phyloP scores from a whole-genome alignment of 192 early-diverging fungal genomes.

The Mortierella hygrophila region DNA sequence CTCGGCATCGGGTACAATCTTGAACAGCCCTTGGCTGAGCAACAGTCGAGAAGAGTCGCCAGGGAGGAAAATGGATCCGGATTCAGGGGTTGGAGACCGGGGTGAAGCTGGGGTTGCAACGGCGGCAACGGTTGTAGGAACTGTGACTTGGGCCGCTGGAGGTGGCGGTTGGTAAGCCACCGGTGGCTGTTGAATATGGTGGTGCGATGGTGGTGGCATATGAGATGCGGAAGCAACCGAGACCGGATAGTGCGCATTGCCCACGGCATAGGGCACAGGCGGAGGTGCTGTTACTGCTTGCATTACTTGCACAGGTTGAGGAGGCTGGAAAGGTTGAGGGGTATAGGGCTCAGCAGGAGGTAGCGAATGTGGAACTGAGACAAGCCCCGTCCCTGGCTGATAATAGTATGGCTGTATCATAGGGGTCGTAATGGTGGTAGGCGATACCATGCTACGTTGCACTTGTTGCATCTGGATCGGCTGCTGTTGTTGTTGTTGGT shows the following conservation, averaged over 20 bases:
- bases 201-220: not conserved
- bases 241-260: slow-evolving; percentile 8
- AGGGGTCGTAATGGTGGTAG: slow-evolving; percentile 13
- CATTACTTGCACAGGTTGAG: slow-evolving; percentile 2
- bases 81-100: slow-evolving; percentile 9
- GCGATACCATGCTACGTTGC: not conserved
- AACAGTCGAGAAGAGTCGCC: slow-evolving; percentile 40
- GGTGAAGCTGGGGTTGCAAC: not conserved
- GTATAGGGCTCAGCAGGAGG: slow-evolving; percentile 11
- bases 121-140: not conserved
- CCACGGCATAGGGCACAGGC: not conserved
- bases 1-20: slow-evolving; percentile 50
- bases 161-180: not conserved
- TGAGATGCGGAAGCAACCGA: not conserved
- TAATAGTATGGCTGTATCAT: slow-evolving; percentile 36
- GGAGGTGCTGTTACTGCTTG: slow-evolving; percentile 8
- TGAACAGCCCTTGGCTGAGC: slow-evolving; percentile 47
- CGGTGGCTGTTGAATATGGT: not conserved
- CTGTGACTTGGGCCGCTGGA: not conserved
- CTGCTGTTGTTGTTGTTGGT: not conserved
- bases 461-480: not conserved
- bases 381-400: slow-evolving; percentile 50
- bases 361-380: slow-evolving; percentile 31
- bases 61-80: slow-evolving; percentile 25
- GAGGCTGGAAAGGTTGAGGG: slow-evolving; percentile 16